These are phyloP conservation scores for Sclerospora graminicola DNA, from an alignment of 352 stramenopile genomes.

Conservation along the genomic window DNA sequence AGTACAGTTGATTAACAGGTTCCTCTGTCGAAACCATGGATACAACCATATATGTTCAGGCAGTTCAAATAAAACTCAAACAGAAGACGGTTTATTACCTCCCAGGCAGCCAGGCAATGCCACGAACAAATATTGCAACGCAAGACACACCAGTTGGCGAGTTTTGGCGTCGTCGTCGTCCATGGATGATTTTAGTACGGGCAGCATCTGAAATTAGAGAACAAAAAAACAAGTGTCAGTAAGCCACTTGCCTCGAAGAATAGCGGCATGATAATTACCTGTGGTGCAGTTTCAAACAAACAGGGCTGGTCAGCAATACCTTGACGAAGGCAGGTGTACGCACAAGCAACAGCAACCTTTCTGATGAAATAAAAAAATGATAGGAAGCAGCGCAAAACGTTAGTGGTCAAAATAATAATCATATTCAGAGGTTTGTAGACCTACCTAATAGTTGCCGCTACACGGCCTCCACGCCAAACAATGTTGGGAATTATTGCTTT, in stretches of 20 bases:
- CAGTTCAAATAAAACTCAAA: not conserved
- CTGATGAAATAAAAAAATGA: constrained; percentile 26
- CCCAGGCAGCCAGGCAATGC: constrained; percentile 62
- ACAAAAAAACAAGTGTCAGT: too few species aligned
- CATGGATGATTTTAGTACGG: constrained; percentile 82
- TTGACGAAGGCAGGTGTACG: constrained; percentile 78
- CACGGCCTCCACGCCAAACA: constrained; percentile 79
- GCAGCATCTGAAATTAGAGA: constrained; percentile 85
- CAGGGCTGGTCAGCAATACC: constrained; percentile 58
- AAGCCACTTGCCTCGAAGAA: not conserved
- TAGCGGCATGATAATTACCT: constrained; percentile 22
- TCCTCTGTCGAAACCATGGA: constrained; percentile 46
- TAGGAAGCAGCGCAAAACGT: constrained; percentile 2
- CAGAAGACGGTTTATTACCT: constrained; percentile 21
- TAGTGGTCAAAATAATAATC: not conserved
- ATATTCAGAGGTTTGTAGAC: not conserved
- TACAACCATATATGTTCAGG: not conserved
- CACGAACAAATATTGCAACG: constrained; percentile 83
- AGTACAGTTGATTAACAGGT: constrained; percentile 85
- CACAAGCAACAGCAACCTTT: constrained; percentile 83
- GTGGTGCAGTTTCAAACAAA: constrained; percentile 75
- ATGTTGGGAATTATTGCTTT: constrained; percentile 85
- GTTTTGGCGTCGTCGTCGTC: constrained; percentile 85
- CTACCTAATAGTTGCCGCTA: constrained; percentile 78
- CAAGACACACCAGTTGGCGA: constrained; percentile 80